phyloP scores from a whole-genome alignment of 2,329 filamentous ascomycete genomes.

The Penicillium sclerotigenum region DNA sequence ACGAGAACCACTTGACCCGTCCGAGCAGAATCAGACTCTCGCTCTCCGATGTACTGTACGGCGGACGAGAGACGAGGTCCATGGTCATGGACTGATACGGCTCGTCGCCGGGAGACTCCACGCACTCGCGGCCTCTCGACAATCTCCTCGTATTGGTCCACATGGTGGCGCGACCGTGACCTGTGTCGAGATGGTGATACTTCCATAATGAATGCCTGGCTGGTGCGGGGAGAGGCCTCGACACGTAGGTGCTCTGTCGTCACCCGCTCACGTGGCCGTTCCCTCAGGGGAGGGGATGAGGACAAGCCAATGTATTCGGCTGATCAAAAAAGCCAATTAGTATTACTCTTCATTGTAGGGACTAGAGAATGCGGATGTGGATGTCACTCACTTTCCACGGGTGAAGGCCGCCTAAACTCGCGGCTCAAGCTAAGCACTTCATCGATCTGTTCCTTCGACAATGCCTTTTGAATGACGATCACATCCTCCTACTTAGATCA shows the following conservation, averaged over 20 bases:
- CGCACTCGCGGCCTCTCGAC: constrained; percentile 27
- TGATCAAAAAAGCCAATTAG: constrained; percentile 13
- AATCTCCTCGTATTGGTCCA: constrained; percentile 27
- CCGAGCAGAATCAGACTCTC: constrained; percentile 41
- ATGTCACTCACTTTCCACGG: constrained; percentile 30
- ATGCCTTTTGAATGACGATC: constrained; percentile 75
- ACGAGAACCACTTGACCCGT: constrained; percentile 51
- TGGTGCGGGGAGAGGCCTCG: constrained; percentile 27
- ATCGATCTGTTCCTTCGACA: constrained; percentile 88
- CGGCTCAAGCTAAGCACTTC: constrained; percentile 81
- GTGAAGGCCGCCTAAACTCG: constrained; percentile 43
- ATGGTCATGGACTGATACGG: constrained; percentile 34
- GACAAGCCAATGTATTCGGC: constrained; percentile 20
- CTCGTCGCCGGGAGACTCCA: constrained; percentile 34
- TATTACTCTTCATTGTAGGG: background rate
- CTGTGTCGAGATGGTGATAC: constrained; percentile 25
- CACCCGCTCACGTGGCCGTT: constrained; percentile 26
- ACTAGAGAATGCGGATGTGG: constrained; percentile 13
- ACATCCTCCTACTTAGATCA: constrained; percentile 62
- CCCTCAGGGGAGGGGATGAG: constrained; percentile 13
- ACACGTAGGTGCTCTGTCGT: constrained; percentile 23
- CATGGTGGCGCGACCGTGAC: constrained; percentile 26
- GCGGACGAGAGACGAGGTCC: constrained; percentile 39
- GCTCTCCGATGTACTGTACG: constrained; percentile 37
- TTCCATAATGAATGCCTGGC: constrained; percentile 35